A percentile compares a stretch with the other conserved stretches of the same genome.
phyloP scores from a whole-genome alignment of 768 basidiomycete genomes.

The Rhodotorula paludigena region DNA sequence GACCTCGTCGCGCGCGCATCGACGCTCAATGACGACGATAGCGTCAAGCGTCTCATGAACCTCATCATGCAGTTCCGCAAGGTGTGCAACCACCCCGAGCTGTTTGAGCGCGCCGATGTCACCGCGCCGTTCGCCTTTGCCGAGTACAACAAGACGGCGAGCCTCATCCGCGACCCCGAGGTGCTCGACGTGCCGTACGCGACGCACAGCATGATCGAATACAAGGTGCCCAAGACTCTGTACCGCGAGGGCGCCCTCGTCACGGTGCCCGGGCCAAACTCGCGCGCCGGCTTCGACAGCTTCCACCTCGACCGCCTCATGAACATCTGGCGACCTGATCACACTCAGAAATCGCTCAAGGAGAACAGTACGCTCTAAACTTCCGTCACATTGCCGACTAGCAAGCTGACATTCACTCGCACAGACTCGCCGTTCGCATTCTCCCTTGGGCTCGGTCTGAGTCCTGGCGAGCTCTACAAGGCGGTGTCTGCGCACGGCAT shows the following conservation, averaged over 20 bases:
- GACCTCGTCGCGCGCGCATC: conserved; percentile 91
- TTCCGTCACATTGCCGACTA: conserved; percentile 4
- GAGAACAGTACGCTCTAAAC: conserved; percentile 56
- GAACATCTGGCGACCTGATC: conserved; percentile 85
- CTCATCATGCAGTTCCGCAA: conserved; percentile 99
- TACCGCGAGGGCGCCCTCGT: conserved; percentile 65
- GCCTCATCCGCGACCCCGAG: conserved; percentile 82
- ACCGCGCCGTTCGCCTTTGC: conserved; percentile 87
- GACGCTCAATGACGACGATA: conserved; percentile 76
- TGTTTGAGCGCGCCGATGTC: conserved; percentile 96
- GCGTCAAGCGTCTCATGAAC: conserved; percentile 93
- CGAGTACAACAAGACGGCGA: conserved; percentile 71
- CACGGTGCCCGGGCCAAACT: conserved; percentile 59
- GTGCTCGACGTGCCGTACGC: conserved; percentile 76
- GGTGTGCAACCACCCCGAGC: conserved; percentile 96
- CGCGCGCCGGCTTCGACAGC: conserved; percentile 54
- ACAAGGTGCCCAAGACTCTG: conserved; percentile 58
- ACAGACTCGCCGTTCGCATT: conserved; percentile 70
- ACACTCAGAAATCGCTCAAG: conserved; percentile 66
- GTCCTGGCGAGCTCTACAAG: conserved; percentile 55
- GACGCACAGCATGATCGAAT: conserved; percentile 78
- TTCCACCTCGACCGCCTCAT: conserved; percentile 62
- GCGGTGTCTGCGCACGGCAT: conserved; percentile 28
- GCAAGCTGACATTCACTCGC: conserved; percentile 1
- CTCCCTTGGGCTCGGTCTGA: conserved; percentile 61